Percentiles rank a stretch among this genome's conserved stretches.
phyloP scores from a whole-genome alignment of 352 stramenopile genomes.

The Globisporangium viniferum region DNA sequence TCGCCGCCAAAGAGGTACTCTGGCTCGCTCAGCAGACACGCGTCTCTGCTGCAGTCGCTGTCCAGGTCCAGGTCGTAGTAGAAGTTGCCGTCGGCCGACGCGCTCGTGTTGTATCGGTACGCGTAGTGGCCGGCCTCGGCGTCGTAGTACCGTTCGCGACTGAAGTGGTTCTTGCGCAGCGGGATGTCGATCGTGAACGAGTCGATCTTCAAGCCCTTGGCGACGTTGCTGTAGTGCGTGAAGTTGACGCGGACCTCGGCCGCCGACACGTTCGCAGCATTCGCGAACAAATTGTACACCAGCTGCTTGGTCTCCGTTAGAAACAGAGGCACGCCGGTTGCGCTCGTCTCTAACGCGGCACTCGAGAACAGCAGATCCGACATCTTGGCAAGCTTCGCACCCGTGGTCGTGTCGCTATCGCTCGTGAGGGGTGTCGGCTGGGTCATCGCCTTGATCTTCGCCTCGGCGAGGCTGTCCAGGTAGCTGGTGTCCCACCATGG shows the following conservation, averaged over 20 bases:
- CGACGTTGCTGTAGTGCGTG: neutral
- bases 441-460: neutral
- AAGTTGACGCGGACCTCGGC: constrained; percentile 2
- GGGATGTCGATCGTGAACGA: constrained; percentile 11
- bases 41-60: neutral
- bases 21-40: neutral
- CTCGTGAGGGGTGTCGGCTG: neutral
- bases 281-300: neutral
- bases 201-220: neutral
- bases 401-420: neutral
- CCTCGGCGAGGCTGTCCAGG: neutral
- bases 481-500: constrained; percentile 6
- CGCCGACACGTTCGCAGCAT: constrained; percentile 6
- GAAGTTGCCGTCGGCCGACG: neutral
- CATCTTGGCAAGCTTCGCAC: neutral
- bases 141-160: neutral
- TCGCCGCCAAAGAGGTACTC: neutral
- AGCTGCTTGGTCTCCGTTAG: constrained; percentile 3
- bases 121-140: neutral
- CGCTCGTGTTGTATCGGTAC: neutral
- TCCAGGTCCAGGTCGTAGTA: constrained; percentile 5
- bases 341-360: neutral
- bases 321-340: neutral
- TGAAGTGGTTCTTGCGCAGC: constrained; percentile 3
- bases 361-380: neutral